These are phyloP conservation scores for Lentinula guzmanii DNA, from an alignment of 768 basidiomycete genomes.

Conservation along the genomic window DNA sequence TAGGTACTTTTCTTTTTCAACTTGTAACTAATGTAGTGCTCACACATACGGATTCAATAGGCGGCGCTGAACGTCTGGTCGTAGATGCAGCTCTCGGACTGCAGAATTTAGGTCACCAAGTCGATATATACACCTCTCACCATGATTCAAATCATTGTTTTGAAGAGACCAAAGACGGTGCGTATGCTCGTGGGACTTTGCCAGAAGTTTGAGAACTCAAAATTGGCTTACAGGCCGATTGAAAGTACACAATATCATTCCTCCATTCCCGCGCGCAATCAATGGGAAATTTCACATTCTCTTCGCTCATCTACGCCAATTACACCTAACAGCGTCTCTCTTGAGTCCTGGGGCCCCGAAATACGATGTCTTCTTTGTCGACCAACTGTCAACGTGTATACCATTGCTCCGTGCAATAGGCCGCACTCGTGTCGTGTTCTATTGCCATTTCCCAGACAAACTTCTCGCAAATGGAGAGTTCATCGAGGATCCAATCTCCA, in stretches of 20 bases:
- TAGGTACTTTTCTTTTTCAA: conserved; percentile 46
- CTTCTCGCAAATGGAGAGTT: conserved; percentile 69
- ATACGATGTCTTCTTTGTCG: conserved; percentile 89
- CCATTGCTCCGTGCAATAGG: conserved; percentile 69
- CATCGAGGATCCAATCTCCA: conserved; percentile 43
- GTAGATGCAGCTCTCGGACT: conserved; percentile 93
- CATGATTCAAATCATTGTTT: conserved; percentile 87
- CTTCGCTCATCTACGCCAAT: conserved; percentile 82
- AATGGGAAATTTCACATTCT: conserved; percentile 83
- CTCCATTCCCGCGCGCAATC: conserved; percentile 78
- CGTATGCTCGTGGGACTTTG: conserved; percentile 12
- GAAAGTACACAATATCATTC: conserved; percentile 60
- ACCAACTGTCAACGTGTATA: conserved; percentile 90
- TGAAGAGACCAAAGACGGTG: conserved; percentile 90
- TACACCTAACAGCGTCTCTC: conserved; percentile 73
- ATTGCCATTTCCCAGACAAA: conserved; percentile 98
- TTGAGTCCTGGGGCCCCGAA: conserved; percentile 38
- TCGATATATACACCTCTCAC: conserved; percentile 90
- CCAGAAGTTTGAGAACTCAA: background rate
- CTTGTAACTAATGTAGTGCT: background rate
- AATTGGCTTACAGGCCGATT: conserved; percentile 59
- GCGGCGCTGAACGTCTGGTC: conserved; percentile 91
- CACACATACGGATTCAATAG: conserved; percentile 33
- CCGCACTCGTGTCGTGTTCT: conserved; percentile 85
- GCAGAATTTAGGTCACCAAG: conserved; percentile 75